Evolutionary conservation across 805 yeast species (phyloP).

Genomic region (Lipomyces anomalus): DNA sequence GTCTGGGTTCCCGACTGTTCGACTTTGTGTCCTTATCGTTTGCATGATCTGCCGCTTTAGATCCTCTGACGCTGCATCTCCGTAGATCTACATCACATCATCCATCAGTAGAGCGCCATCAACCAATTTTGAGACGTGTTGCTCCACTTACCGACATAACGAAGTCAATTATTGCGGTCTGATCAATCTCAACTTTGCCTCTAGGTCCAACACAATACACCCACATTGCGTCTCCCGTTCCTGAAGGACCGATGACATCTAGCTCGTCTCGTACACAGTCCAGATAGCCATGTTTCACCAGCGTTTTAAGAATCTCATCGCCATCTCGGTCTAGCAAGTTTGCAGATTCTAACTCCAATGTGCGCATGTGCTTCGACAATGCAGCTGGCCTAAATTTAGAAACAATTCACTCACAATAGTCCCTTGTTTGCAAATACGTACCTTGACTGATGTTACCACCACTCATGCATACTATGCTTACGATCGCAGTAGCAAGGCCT

Average conservation of each 20-base stretch:
- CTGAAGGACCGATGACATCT: constrained; percentile 4
- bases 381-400: too few relatives aligned
- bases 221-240: constrained; percentile 11
- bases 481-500: neutral
- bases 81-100: constrained; percentile 12
- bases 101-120: constrained; percentile 9
- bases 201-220: constrained; percentile 19
- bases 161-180: constrained; percentile 11
- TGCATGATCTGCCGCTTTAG: constrained; percentile 2
- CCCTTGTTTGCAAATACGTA: too few relatives aligned
- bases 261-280: constrained; percentile 13
- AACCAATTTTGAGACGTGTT: too few relatives aligned
- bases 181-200: constrained; percentile 14
- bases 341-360: constrained; percentile 4
- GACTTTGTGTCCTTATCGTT: constrained; percentile 1
- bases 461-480: neutral
- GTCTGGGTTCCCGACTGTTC: neutral
- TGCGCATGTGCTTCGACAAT: constrained; percentile 12
- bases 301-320: constrained; percentile 9
- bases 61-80: constrained; percentile 6
- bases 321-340: constrained; percentile 3
- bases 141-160: constrained; percentile 11
- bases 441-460: neutral
- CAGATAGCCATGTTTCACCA: constrained; percentile 17
- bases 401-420: too few relatives aligned